A percentile compares a stretch with the other conserved stretches of the same genome.
Conservation (phyloP, 2,329 filamentous ascomycete species). For the Alternaria gansuensis region DNA sequence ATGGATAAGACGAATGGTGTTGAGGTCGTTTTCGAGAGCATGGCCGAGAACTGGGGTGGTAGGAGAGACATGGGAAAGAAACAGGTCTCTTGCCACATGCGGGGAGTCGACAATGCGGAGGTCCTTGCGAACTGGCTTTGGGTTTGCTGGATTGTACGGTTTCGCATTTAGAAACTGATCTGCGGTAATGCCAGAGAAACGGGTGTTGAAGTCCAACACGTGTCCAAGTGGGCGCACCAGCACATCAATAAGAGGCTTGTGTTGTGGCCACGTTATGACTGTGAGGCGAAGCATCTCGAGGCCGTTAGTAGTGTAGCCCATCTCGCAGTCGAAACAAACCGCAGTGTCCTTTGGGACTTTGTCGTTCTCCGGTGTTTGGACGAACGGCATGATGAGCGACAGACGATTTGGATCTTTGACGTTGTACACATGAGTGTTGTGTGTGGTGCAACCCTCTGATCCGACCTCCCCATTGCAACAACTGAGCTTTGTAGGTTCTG, state of each 20-base stretch:
- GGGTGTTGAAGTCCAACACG: constrained; percentile 88
- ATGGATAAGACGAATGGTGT: constrained; percentile 83
- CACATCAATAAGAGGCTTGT: constrained; percentile 79
- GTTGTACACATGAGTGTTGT: constrained; percentile 86
- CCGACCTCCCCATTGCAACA: constrained; percentile 83
- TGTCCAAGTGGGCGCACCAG: constrained; percentile 85
- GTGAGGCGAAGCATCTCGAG: constrained; percentile 91
- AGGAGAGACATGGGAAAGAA: constrained; percentile 79
- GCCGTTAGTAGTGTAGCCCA: constrained; percentile 91
- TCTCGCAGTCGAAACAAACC: constrained; percentile 94
- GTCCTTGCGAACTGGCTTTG: constrained; percentile 37
- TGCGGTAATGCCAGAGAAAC: constrained; percentile 85
- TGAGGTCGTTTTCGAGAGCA: constrained; percentile 94
- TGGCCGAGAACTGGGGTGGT: constrained; percentile 88
- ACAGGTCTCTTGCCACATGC: constrained; percentile 74
- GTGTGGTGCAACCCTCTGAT: constrained; percentile 77
- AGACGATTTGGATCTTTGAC: constrained; percentile 77
- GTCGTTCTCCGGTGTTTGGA: constrained; percentile 74
- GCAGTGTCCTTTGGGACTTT: constrained; percentile 60
- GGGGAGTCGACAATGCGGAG: constrained; percentile 81
- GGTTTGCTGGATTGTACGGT: constrained; percentile 41
- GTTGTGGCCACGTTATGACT: constrained; percentile 84
- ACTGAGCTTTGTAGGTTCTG: constrained; percentile 68
- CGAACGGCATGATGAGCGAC: constrained; percentile 80
- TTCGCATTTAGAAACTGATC: constrained; percentile 76